Evolutionary conservation across 176 grass and related monocot species (phyloP).

Genomic region (Tillandsia fasciculata): DNA sequence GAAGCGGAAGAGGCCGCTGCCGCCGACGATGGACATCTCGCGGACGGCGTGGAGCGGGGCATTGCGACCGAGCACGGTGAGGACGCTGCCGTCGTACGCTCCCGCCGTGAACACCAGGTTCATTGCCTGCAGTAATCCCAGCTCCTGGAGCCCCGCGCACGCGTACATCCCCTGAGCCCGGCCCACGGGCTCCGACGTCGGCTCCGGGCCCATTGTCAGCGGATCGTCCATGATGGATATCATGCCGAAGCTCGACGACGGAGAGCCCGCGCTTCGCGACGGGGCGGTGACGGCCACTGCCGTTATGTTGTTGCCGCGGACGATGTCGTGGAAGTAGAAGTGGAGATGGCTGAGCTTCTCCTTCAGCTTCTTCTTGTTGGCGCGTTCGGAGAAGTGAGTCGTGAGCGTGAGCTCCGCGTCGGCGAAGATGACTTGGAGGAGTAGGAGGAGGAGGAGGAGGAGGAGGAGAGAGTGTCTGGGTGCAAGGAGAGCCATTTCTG

Average conservation of each 20-base stretch:
- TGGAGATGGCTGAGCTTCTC: constrained; percentile 45
- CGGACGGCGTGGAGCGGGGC: constrained; percentile 29
- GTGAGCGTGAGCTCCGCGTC: constrained; percentile 12
- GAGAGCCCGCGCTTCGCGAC: constrained; percentile 1
- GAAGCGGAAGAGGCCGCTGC: constrained; percentile 53
- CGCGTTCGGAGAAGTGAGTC: background rate
- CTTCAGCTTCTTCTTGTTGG: background rate
- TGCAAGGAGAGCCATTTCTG: constrained; percentile 16
- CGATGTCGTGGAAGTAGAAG: constrained; percentile 85
- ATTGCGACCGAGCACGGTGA: constrained; percentile 57
- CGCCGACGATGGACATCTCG: constrained; percentile 59
- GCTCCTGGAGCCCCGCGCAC: constrained; percentile 20
- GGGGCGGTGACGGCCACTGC: constrained; percentile 24
- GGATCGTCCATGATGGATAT: constrained; percentile 53
- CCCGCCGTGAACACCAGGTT: constrained; percentile 51
- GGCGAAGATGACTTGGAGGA: constrained; percentile 1
- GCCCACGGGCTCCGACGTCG: constrained; percentile 26
- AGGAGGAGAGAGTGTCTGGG: background rate
- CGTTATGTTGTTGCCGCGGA: constrained; percentile 43
- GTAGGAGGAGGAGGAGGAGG: constrained; percentile 4
- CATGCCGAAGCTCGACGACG: constrained; percentile 27
- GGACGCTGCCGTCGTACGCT: constrained; percentile 44
- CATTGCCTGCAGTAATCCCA: constrained; percentile 72
- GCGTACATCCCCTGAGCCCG: constrained; percentile 62
- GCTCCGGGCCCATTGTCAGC: constrained; percentile 47